Conservation (phyloP, 2,329 filamentous ascomycete species). For the Trichothecium sympodiale region DNA sequence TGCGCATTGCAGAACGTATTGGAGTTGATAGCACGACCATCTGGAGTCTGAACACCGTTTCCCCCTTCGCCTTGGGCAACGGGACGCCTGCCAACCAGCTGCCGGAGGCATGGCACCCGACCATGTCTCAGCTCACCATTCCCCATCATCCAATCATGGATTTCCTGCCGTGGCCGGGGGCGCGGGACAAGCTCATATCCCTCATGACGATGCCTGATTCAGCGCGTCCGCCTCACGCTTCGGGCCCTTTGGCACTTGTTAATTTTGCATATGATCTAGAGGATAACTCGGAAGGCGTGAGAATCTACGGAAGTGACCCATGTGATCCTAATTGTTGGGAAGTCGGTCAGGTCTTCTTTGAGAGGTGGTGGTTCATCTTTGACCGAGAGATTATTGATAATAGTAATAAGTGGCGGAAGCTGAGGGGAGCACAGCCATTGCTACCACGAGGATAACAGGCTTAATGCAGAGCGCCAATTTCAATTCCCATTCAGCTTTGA, state of each 20-base stretch:
- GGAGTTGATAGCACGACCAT: conserved; percentile 24
- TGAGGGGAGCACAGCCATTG: conserved; percentile 30
- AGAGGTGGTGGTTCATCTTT: conserved; percentile 51
- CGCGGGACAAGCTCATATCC: conserved; percentile 40
- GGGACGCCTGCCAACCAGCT: conserved; percentile 24
- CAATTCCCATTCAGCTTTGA: too few species aligned
- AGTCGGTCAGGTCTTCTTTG: conserved; percentile 45
- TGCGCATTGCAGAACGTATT: conserved; percentile 35
- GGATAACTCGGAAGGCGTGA: conserved; percentile 37
- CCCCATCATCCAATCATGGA: conserved; percentile 48
- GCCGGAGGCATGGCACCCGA: conserved; percentile 38
- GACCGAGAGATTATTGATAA: conserved; percentile 39
- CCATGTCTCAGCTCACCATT: conserved; percentile 32
- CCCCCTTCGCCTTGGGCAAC: conserved; percentile 29
- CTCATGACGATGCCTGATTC: conserved; percentile 37
- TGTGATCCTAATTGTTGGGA: conserved; percentile 41
- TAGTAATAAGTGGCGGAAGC: conserved; percentile 38
- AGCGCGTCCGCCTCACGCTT: conserved; percentile 33
- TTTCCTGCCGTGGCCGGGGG: conserved; percentile 44
- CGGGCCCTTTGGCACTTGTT: conserved; percentile 33
- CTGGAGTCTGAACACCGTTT: conserved; percentile 34
- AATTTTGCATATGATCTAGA: conserved; percentile 47
- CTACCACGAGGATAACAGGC: too few species aligned
- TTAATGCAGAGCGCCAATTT: too few species aligned
- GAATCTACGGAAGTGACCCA: conserved; percentile 38